Conservation (phyloP, 495 filamentous ascomycete genomes). For the Xylaria flabelliformis region DNA sequence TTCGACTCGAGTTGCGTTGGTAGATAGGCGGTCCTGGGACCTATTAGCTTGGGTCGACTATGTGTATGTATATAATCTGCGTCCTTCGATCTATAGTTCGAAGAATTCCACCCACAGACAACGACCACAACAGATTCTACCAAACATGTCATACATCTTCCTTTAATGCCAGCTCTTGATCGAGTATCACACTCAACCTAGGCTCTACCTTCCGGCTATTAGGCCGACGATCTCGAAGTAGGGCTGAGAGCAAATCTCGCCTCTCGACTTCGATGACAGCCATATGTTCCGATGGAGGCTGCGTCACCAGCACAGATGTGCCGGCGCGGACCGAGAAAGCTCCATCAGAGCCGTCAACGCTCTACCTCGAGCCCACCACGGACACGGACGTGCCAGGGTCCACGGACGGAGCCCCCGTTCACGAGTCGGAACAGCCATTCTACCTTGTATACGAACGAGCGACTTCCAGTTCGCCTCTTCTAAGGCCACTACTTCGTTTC, state of each 20-base stretch:
- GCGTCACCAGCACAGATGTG: not conserved
- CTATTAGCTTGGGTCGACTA: not conserved
- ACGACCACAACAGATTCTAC: not conserved
- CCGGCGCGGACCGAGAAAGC: not conserved
- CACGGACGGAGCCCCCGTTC: not conserved
- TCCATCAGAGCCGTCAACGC: not conserved
- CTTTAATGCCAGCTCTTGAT: not conserved
- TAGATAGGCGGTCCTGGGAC: not conserved
- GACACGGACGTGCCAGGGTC: not conserved
- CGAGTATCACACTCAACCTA: too few relatives aligned
- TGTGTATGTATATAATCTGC: not conserved
- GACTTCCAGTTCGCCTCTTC: not conserved
- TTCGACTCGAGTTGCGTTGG: not conserved
- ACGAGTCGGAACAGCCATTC: not conserved
- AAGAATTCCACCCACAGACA: not conserved
- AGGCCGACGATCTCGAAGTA: not conserved
- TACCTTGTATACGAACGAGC: not conserved
- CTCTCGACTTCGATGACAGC: not conserved
- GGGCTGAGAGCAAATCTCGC: not conserved
- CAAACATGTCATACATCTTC: not conserved
- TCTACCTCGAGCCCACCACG: not conserved
- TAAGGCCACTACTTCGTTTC: not conserved
- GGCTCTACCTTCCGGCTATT: slow-evolving; percentile 5
- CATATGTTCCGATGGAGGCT: not conserved
- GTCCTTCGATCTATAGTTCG: not conserved